Evolutionary conservation across 2,329 filamentous ascomycete genomes (phyloP).

Genomic region (Diplodia intermedia): DNA sequence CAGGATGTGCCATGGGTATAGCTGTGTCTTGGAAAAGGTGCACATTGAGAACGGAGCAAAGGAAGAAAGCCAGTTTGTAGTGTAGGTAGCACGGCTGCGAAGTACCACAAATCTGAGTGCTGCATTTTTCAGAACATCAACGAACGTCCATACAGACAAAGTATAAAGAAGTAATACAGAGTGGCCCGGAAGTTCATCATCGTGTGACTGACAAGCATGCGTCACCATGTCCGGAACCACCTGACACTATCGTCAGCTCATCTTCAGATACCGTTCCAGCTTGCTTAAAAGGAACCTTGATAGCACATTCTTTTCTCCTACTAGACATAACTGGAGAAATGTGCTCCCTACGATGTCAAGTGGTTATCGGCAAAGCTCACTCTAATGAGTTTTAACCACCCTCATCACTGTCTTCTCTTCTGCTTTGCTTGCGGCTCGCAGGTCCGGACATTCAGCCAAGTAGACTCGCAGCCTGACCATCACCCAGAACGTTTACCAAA

Average conservation of each 20-base stretch:
- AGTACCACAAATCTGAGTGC: not conserved
- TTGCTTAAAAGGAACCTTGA: not conserved
- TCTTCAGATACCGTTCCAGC: not conserved
- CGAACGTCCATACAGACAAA: not conserved
- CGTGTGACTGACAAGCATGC: not conserved
- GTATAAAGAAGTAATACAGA: not conserved
- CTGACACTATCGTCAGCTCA: not conserved
- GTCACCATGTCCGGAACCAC: not conserved
- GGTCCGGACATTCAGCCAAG: not conserved
- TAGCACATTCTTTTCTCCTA: not conserved
- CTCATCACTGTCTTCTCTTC: too few species aligned
- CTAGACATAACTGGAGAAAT: too few species aligned
- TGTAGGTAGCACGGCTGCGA: too few species aligned
- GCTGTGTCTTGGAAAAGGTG: too few species aligned
- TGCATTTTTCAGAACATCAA: not conserved
- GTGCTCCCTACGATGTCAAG: too few species aligned
- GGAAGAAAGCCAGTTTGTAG: too few species aligned
- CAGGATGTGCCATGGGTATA: too few species aligned
- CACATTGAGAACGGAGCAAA: too few species aligned
- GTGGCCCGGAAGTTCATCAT: too few species aligned
- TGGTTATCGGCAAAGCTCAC: too few species aligned
- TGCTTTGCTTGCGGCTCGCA: not conserved
- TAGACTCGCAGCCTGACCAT: not conserved
- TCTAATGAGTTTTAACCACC: too few species aligned
- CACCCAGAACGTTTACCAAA: not conserved